These are phyloP conservation scores for Choanephora cucurbitarum DNA, from an alignment of 371 early-diverging fungal species.

Conservation along the genomic window DNA sequence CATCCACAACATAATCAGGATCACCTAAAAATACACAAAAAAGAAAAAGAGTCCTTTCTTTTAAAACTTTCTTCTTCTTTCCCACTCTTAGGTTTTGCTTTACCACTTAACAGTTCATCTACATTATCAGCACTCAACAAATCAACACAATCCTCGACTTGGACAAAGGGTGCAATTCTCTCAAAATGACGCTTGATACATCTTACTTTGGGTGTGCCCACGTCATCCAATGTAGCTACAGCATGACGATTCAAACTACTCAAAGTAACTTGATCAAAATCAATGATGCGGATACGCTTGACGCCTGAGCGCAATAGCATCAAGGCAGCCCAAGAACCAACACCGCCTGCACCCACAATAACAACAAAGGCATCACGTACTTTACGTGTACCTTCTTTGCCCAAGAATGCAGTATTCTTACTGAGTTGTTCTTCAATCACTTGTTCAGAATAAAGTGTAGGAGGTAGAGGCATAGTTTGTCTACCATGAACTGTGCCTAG, in stretches of 20 bases:
- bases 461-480: conserved; percentile 1
- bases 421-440: conserved; percentile 85
- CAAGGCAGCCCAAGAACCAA: conserved; percentile 89
- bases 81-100: conserved; percentile 7
- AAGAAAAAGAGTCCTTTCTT: too few relatives aligned
- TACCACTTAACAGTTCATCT: conserved; percentile 67
- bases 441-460: conserved; percentile 49
- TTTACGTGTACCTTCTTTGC: conserved; percentile 69
- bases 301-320: conserved; percentile 93
- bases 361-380: conserved; percentile 81
- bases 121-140: conserved; percentile 77
- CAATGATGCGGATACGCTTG: conserved; percentile 84
- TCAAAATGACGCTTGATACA: conserved; percentile 73
- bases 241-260: conserved; percentile 92
- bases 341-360: conserved; percentile 95
- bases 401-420: conserved; percentile 85
- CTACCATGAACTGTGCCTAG: conserved; percentile 18
- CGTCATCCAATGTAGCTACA: conserved; percentile 83
- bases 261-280: conserved; percentile 95
- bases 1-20: conserved; percentile 85
- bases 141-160: conserved; percentile 77
- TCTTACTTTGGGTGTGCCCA: conserved; percentile 86
- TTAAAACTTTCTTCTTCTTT: neutral
- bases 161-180: conserved; percentile 76
- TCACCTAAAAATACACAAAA: conserved; percentile 30